A percentile compares a stretch with the other conserved stretches of the same genome.
phyloP scores from a whole-genome alignment of 2,329 filamentous ascomycete species.

The Trichoderma sp. region DNA sequence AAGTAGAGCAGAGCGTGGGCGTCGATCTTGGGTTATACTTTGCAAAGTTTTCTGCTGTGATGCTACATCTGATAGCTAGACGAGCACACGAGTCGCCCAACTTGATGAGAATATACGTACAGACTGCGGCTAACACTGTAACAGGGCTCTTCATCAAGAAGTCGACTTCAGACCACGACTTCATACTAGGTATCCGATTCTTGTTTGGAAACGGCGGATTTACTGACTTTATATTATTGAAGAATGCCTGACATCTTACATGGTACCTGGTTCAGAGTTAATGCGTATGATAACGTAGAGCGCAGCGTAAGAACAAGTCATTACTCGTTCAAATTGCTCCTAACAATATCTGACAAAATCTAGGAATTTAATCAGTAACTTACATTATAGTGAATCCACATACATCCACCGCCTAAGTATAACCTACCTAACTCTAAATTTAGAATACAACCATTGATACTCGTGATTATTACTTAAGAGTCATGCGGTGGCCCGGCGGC shows the following conservation, averaged over 20 bases:
- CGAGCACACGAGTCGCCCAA: constrained; percentile 28
- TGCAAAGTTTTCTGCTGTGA: constrained; percentile 26
- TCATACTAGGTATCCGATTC: not conserved
- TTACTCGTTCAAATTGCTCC: not conserved
- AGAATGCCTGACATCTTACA: not conserved
- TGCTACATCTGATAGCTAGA: constrained; percentile 29
- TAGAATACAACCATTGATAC: not conserved
- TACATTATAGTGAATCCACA: not conserved
- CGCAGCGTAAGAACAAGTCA: not conserved
- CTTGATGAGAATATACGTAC: not conserved
- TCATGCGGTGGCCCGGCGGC: not conserved
- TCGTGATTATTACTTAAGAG: not conserved
- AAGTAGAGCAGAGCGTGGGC: constrained; percentile 27
- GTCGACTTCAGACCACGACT: too few relatives aligned
- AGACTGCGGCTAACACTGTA: not conserved
- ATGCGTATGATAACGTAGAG: not conserved
- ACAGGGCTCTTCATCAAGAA: not conserved
- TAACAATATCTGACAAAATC: not conserved
- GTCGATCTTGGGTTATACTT: constrained; percentile 27
- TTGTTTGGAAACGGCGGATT: not conserved
- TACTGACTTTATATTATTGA: not conserved
- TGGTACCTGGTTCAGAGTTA: not conserved
- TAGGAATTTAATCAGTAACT: not conserved
- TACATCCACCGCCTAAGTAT: not conserved
- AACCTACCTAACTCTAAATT: not conserved